A percentile compares a stretch with the other conserved stretches of the same genome.
These are phyloP conservation scores for Thermothielavioides terrestris DNA, from an alignment of 495 filamentous ascomycete species.

Conservation along the genomic window DNA sequence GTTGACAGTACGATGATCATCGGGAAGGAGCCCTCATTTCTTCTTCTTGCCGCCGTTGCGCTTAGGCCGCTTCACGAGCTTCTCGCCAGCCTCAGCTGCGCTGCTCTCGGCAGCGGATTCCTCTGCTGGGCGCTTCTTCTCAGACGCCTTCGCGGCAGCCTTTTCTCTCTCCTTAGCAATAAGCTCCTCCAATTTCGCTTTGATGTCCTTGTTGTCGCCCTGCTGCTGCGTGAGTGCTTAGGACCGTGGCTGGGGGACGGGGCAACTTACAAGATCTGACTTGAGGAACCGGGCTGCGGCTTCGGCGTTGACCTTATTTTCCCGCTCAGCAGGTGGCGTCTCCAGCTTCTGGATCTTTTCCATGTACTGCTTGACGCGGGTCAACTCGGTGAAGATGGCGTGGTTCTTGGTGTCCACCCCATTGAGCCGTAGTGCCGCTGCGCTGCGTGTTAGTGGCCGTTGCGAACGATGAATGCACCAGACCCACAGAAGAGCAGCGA, in stretches of 20 bases:
- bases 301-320: slow-evolving; percentile 62
- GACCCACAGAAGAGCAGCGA: slow-evolving; percentile 79
- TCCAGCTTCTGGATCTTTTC: slow-evolving; percentile 73
- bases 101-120: slow-evolving; percentile 14
- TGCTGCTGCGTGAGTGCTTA: slow-evolving; percentile 15
- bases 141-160: slow-evolving; percentile 28
- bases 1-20: not conserved
- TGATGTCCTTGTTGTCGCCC: slow-evolving; percentile 33
- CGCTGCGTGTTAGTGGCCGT: slow-evolving; percentile 21
- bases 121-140: slow-evolving; percentile 33
- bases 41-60: slow-evolving; percentile 24
- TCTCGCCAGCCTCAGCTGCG: slow-evolving; percentile 5
- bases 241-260: no score
- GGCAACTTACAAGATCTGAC: slow-evolving; percentile 55
- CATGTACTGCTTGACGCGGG: slow-evolving; percentile 80
- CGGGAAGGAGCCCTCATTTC: slow-evolving; percentile 5
- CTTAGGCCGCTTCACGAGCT: slow-evolving; percentile 18
- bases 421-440: slow-evolving; percentile 72
- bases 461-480: not conserved
- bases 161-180: slow-evolving; percentile 41
- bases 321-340: slow-evolving; percentile 44
- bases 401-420: slow-evolving; percentile 75
- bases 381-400: slow-evolving; percentile 74
- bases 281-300: slow-evolving; percentile 76
- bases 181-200: slow-evolving; percentile 34